Conservation (phyloP, 805 yeast genomes). For the Cyberlindnera lachancei region DNA sequence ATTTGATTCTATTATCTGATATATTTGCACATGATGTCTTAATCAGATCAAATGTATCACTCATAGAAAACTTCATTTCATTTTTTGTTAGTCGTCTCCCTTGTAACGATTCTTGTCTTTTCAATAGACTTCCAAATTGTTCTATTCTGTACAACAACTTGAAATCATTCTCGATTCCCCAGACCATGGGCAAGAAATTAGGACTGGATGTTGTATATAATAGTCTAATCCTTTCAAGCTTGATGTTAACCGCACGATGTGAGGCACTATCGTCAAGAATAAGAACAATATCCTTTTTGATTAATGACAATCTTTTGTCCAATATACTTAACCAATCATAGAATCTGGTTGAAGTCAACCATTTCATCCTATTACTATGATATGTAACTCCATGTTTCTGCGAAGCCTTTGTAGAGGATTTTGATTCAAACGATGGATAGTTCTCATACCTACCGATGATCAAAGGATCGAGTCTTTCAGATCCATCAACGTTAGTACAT, state of each 20-base stretch:
- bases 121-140: constrained; percentile 38
- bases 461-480: constrained; percentile 53
- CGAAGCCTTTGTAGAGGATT: constrained; percentile 37
- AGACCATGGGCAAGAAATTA: constrained; percentile 49
- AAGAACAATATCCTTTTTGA: constrained; percentile 44
- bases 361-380: constrained; percentile 52
- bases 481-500: constrained; percentile 55
- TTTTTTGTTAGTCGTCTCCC: constrained; percentile 22
- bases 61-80: constrained; percentile 41
- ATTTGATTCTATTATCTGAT: constrained; percentile 28
- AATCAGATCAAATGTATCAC: constrained; percentile 51
- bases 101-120: constrained; percentile 16
- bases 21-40: constrained; percentile 47
- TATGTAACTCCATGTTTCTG: constrained; percentile 45
- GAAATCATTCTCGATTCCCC: constrained; percentile 59
- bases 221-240: constrained; percentile 34
- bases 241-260: constrained; percentile 49
- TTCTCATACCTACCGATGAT: constrained; percentile 53
- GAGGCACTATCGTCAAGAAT: constrained; percentile 56
- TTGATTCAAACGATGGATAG: constrained; percentile 33
- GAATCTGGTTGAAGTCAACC: constrained; percentile 57
- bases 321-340: constrained; percentile 54
- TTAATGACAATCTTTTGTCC: constrained; percentile 47
- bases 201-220: constrained; percentile 32
- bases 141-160: constrained; percentile 49